A percentile compares a stretch with the other conserved stretches of the same genome.
Conservation (phyloP, 495 filamentous ascomycete species). For the Penicillium longicatenatum region DNA sequence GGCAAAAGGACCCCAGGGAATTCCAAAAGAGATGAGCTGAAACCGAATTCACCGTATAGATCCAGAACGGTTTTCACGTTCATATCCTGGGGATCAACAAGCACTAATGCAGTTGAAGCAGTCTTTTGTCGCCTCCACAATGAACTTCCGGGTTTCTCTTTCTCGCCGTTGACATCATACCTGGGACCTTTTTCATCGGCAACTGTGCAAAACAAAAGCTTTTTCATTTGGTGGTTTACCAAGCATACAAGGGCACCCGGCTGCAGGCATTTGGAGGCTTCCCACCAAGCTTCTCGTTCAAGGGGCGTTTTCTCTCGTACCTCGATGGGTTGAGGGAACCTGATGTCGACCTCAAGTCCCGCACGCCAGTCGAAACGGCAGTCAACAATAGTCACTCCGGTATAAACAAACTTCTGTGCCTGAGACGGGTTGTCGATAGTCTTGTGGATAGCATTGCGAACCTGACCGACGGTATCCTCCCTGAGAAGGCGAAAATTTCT, state of each 20-base stretch:
- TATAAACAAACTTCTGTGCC: background rate
- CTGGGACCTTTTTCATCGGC: background rate
- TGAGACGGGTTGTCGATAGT: background rate
- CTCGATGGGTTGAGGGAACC: background rate
- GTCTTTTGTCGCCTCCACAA: background rate
- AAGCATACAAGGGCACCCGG: background rate
- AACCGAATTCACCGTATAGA: background rate
- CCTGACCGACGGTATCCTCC: constrained; percentile 37
- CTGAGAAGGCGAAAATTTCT: constrained; percentile 58
- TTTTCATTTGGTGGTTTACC: background rate
- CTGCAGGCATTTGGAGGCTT: background rate
- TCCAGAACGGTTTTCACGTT: background rate
- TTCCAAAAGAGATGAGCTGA: background rate
- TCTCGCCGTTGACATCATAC: background rate
- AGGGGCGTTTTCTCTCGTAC: background rate
- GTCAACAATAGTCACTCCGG: background rate
- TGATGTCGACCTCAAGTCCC: background rate
- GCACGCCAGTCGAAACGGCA: background rate
- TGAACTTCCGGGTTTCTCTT: background rate
- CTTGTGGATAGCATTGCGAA: background rate
- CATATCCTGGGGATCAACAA: background rate
- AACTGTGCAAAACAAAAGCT: background rate
- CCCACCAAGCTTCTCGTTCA: background rate
- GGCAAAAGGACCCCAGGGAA: background rate
- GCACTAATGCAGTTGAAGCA: background rate